Evolutionary conservation across 2,329 filamentous ascomycete species (phyloP).

Genomic region (Aspergillus ustus): DNA sequence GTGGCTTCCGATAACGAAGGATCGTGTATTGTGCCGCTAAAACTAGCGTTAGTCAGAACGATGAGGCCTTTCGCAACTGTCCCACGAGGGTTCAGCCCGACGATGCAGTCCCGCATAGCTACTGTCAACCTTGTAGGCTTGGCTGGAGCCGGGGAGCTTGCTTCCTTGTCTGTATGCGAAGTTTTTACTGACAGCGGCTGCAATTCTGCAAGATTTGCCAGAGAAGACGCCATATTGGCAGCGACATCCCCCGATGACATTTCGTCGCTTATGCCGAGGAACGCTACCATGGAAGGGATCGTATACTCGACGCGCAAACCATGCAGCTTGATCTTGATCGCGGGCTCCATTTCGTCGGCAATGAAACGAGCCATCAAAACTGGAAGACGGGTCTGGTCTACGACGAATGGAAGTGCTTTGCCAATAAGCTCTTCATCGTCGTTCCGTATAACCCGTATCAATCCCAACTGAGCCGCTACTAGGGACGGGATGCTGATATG

Average conservation of each 20-base stretch:
- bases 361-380: conserved; percentile 89
- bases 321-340: conserved; percentile 83
- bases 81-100: conserved; percentile 83
- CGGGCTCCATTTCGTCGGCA: conserved; percentile 90
- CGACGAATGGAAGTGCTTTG: conserved; percentile 54
- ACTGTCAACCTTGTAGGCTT: conserved; percentile 63
- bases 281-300: conserved; percentile 78
- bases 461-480: conserved; percentile 74
- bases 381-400: conserved; percentile 45
- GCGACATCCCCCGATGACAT: conserved; percentile 75
- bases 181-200: conserved; percentile 31
- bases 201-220: conserved; percentile 74
- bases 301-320: conserved; percentile 88
- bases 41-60: conserved; percentile 75
- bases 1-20: conserved; percentile 66
- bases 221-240: conserved; percentile 74
- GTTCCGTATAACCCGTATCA: conserved; percentile 67
- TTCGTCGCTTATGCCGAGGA: conserved; percentile 72
- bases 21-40: conserved; percentile 70
- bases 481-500: conserved; percentile 86
- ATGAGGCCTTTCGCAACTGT: conserved; percentile 76
- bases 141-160: conserved; percentile 29
- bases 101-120: conserved; percentile 76
- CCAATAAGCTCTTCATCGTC: conserved; percentile 72
- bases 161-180: conserved; percentile 23